Base-by-base conservation (phyloP, 371 early-diverging fungal genomes). In the Saksenaea vasiformis region DNA sequence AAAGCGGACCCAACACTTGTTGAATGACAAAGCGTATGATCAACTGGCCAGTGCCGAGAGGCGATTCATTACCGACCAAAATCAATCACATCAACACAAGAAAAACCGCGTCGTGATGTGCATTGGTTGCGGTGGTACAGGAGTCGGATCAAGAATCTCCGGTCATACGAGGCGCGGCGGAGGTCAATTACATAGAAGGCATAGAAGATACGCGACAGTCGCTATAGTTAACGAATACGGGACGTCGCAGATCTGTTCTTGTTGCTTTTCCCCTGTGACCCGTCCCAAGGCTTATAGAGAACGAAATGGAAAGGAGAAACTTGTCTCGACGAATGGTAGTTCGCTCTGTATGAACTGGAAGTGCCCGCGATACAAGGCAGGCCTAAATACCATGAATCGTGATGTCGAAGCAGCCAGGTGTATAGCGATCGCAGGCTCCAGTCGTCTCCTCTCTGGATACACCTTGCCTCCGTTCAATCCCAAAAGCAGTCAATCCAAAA, bases 381-480 rank as follows among this genome's bases (percentile, higher is more conserved):
- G 57, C n/a, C 9, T 22, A 4, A 57, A 9, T 11, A 57, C 38
- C 2, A 35, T 5, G 19, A 57, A 37, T 22, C 57, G 57, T 2
- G 57, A 57, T 37, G 38, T 37, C 34, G 22, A 57, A 19, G 57
- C 57, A 22, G 57, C 57, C 4, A 37, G 15, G 17, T 57, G 57
- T 19, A 57, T 57, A n/a, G 57, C 38, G 4, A n/a, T 57, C 0
- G 22, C 47, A 8, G 31, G 47, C 8, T 7, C 10, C 3, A 47
- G 47, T 47, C 1, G 22, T 8, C 0, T 47, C 3, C 47, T 47
- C 5, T 19, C 47, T 9, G 22, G 26, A 5, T 0, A 4, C n/a
- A 47, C 27, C 10, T 22, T 47, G n/a, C 47, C 47, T 3, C 22
- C 19, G 3, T 47, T 47, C 22, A 22, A 47, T 47, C 22, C 2